Evolutionary conservation across 805 yeast species (phyloP).

Genomic region (Spathaspora girioi): DNA sequence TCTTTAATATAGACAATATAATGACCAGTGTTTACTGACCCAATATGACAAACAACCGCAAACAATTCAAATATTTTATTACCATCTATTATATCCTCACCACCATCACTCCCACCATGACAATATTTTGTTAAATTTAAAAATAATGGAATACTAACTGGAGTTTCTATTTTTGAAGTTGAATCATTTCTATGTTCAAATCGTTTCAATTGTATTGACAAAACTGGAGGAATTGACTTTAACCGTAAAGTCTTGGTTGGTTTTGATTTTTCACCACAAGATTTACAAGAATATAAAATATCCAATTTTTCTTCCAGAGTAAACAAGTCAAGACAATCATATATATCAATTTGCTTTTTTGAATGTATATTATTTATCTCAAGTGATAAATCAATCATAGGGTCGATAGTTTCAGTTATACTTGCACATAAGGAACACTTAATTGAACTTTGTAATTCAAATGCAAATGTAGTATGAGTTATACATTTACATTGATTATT

Average conservation of each 20-base stretch:
- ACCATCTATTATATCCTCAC: constrained; percentile 14
- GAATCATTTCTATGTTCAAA: constrained; percentile 57
- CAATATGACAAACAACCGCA: constrained; percentile 85
- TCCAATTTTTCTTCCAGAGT: constrained; percentile 78
- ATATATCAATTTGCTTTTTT: constrained; percentile 37
- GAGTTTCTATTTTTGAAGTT: constrained; percentile 71
- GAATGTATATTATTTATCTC: constrained; percentile 47
- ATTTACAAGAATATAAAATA: constrained; percentile 63
- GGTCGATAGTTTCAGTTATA: constrained; percentile 73
- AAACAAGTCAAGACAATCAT: constrained; percentile 70
- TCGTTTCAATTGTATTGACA: constrained; percentile 81
- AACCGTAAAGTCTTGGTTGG: constrained; percentile 71
- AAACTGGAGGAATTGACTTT: constrained; percentile 67
- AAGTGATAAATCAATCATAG: constrained; percentile 83
- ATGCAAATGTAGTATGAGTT: constrained; percentile 79
- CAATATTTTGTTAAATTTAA: constrained; percentile 68
- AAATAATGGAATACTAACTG: constrained; percentile 67
- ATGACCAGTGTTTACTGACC: constrained; percentile 95
- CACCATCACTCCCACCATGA: neutral
- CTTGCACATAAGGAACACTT: constrained; percentile 66
- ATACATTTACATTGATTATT: constrained; percentile 62
- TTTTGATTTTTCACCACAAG: constrained; percentile 57
- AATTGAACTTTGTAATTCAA: constrained; percentile 76
- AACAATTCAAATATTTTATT: constrained; percentile 69
- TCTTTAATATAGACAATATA: constrained; percentile 77